phyloP scores from a whole-genome alignment of 1,284 basidiomycete species.

The Leccinum fallax region DNA sequence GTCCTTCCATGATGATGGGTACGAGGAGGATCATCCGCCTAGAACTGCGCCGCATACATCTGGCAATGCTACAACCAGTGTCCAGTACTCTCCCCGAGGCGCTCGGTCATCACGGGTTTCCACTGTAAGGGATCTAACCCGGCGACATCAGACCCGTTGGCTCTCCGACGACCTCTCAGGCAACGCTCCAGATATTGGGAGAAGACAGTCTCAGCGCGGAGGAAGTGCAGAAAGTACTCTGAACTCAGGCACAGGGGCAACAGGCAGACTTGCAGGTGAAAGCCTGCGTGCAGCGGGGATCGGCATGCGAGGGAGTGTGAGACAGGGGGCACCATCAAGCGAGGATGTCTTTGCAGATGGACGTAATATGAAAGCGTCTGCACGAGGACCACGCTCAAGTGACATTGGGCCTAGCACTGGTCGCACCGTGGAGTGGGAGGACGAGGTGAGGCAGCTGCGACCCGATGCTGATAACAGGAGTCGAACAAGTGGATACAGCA shows the following conservation, averaged over 20 bases:
- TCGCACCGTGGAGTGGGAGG: conserved; percentile 31
- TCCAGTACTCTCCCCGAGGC: conserved; percentile 36
- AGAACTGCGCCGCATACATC: conserved; percentile 27
- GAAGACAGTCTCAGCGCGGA: conserved; percentile 53
- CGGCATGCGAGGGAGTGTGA: conserved; percentile 35
- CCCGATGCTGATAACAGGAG: conserved; percentile 18
- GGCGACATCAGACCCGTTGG: conserved; percentile 56
- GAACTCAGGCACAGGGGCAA: conserved; percentile 35
- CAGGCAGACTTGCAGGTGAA: conserved; percentile 64
- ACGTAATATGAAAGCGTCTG: conserved; percentile 15
- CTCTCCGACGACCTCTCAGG: conserved; percentile 44
- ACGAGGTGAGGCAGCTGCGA: conserved; percentile 18
- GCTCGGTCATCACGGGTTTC: conserved; percentile 41
- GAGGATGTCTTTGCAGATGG: conserved; percentile 44
- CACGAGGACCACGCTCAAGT: conserved; percentile 21
- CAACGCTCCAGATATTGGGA: conserved; percentile 33
- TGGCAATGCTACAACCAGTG: conserved; percentile 14
- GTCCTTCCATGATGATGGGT: conserved; percentile 21
- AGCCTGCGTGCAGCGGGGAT: conserved; percentile 74
- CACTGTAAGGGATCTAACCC: conserved; percentile 47
- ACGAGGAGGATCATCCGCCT: conserved; percentile 20
- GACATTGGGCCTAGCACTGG: conserved; percentile 8
- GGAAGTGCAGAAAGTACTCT: conserved; percentile 70
- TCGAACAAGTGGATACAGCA: conserved; percentile 18
- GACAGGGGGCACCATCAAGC: conserved; percentile 24